Evolutionary conservation across 2,329 filamentous ascomycete genomes (phyloP), one percentile per base, ranked within the genome.

Genomic region (Sclerotinia sclerotiorum): DNA sequence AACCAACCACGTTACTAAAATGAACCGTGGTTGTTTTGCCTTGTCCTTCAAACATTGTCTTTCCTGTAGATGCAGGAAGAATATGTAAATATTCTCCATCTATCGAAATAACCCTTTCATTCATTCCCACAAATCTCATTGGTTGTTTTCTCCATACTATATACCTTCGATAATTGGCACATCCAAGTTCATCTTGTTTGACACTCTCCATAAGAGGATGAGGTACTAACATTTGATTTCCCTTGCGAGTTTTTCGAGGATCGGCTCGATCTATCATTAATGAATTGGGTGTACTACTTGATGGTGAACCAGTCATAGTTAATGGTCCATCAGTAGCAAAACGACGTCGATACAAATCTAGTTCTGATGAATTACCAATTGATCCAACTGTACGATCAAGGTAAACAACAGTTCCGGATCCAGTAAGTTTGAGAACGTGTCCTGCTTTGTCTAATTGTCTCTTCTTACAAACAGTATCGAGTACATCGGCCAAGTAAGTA

Each of bases 81-180:
- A 96, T 93, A 79, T 94, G 91, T 70, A 96, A 87, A 78, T 94
- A 95, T 77, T 96, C 92, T 69, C 91, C 91, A 74, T 94, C 92
- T 72, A 96, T 92, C 58, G 90, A 88, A 54, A 95, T 82, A 13
- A 92, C 86, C 69, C 91, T 87, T 74, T 93, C 90, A 70, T 91
- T 91, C 75, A 90, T 86, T 5, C 87, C 88, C 54, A 91, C 88
- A 74, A 95, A 90, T 32, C 90, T 88, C 85, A 95, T 92, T 11
- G 90, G 89, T 78, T 94, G 91, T 79, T 93, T 92, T 71, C 92
- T 88, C 82, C 90, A 91, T 21, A 96, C 92, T 17, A 87, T 88
- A 79, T 93, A 95, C 73, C 89, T 90, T 76, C 91, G 90, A 80
- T 91, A 90, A 74, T 84, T 88, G 54, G 83, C 82, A 74, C 80